Percentiles rank a stretch among this genome's conserved stretches.
These are phyloP conservation scores for Trichaptum fuscoviolaceum DNA, from an alignment of 768 basidiomycete genomes.

Conservation along the genomic window DNA sequence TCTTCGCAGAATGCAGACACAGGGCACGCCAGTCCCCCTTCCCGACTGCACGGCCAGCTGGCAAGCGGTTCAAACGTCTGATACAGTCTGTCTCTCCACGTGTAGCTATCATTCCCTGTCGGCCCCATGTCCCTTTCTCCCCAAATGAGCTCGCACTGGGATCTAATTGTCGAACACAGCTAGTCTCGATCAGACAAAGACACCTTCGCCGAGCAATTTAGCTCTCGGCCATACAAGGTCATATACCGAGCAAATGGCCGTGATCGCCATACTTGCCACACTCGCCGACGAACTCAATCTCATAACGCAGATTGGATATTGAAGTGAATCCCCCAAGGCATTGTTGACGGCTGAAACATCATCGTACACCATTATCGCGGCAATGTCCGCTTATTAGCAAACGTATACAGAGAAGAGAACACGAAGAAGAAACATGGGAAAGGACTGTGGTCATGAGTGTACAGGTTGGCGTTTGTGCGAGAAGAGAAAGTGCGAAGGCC, in stretches of 20 bases:
- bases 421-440: not conserved
- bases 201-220: not conserved
- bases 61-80: not conserved
- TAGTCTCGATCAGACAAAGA: not conserved
- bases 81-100: not conserved
- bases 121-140: not conserved
- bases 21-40: not conserved
- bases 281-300: not conserved
- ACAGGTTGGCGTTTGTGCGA: not conserved
- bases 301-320: not conserved
- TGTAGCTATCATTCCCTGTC: not conserved
- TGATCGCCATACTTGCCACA: not conserved
- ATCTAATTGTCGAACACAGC: not conserved
- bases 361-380: not conserved
- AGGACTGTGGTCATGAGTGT: constrained; percentile 1
- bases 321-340: not conserved
- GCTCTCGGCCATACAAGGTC: not conserved
- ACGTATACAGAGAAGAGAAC: not conserved
- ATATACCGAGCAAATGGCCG: not conserved
- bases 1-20: not conserved
- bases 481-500: not conserved
- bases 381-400: not conserved
- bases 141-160: not conserved
- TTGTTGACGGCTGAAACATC: not conserved
- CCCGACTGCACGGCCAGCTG: not conserved